Evolutionary conservation across 2,329 filamentous ascomycete species (phyloP).

Genomic region (Fusarium camptoceras): DNA sequence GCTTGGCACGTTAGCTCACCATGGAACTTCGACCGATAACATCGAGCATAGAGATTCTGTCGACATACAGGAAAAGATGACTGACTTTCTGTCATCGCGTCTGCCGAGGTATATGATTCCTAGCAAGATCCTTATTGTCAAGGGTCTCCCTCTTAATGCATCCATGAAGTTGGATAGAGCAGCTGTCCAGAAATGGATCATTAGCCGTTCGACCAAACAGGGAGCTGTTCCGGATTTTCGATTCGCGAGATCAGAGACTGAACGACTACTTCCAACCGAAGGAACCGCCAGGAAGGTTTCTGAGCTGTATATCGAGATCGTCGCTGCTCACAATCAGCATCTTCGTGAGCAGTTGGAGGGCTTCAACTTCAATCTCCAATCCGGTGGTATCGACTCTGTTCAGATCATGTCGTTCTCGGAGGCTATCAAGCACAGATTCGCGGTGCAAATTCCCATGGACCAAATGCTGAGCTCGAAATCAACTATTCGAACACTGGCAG

Average conservation of each 20-base stretch:
- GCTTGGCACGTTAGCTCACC: neutral
- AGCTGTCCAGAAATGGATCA: neutral
- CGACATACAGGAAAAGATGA: neutral
- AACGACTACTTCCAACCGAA: neutral
- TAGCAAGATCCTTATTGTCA: neutral
- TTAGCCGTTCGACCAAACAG: neutral
- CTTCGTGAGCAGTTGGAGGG: neutral
- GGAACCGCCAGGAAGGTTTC: neutral
- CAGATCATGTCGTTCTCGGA: neutral
- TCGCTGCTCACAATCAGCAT: neutral
- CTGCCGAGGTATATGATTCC: slow-evolving; percentile 2
- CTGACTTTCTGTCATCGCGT: neutral
- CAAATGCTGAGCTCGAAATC: slow-evolving; percentile 1
- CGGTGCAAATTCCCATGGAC: neutral
- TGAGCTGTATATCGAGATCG: neutral
- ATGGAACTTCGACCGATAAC: neutral
- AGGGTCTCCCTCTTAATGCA: neutral
- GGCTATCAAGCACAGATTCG: neutral
- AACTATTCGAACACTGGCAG: neutral
- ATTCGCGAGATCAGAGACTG: neutral
- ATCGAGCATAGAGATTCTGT: neutral
- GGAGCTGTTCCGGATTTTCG: neutral
- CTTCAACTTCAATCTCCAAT: neutral
- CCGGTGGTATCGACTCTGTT: neutral
- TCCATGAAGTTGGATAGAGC: slow-evolving; percentile 3